These are phyloP conservation scores for Xylariaceae sp. DNA, from an alignment of 2,329 filamentous ascomycete genomes.

Conservation along the genomic window DNA sequence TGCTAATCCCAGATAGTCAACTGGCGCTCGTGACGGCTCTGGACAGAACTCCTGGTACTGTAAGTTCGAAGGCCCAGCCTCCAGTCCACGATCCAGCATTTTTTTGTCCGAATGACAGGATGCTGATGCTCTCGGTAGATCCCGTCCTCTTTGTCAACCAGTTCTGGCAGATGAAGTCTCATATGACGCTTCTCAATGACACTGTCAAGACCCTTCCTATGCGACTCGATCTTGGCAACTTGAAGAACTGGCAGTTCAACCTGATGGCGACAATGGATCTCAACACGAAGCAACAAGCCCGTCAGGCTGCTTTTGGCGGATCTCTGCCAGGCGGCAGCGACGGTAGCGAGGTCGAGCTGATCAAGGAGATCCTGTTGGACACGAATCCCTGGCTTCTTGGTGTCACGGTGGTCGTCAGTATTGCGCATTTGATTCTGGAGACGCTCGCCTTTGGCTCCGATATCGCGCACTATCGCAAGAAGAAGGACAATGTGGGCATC, in stretches of 20 bases:
- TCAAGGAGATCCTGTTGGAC: constrained; percentile 92
- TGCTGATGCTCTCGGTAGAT: constrained; percentile 42
- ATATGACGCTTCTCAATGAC: constrained; percentile 89
- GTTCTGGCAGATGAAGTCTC: constrained; percentile 90
- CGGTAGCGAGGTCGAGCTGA: constrained; percentile 90
- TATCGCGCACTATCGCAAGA: constrained; percentile 97
- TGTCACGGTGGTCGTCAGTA: constrained; percentile 76
- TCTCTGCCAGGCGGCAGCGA: constrained; percentile 73
- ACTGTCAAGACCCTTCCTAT: constrained; percentile 79
- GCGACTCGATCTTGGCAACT: constrained; percentile 76
- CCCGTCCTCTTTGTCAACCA: constrained; percentile 90
- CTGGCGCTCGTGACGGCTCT: constrained; percentile 72
- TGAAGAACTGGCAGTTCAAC: constrained; percentile 85
- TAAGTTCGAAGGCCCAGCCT: constrained; percentile 28
- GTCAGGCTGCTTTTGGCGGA: constrained; percentile 66
- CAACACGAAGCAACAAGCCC: constrained; percentile 76
- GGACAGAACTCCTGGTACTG: constrained; percentile 91
- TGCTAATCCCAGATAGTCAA: constrained; percentile 36
- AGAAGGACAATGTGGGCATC: constrained; percentile 98
- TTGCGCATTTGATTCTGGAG: constrained; percentile 92
- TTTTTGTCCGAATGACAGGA: background rate
- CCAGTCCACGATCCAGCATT: background rate
- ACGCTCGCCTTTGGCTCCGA: constrained; percentile 96
- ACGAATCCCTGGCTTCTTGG: constrained; percentile 84
- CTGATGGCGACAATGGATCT: constrained; percentile 79